Conservation (phyloP, 257 asterid species). For the Salvia rosmarinus region DNA sequence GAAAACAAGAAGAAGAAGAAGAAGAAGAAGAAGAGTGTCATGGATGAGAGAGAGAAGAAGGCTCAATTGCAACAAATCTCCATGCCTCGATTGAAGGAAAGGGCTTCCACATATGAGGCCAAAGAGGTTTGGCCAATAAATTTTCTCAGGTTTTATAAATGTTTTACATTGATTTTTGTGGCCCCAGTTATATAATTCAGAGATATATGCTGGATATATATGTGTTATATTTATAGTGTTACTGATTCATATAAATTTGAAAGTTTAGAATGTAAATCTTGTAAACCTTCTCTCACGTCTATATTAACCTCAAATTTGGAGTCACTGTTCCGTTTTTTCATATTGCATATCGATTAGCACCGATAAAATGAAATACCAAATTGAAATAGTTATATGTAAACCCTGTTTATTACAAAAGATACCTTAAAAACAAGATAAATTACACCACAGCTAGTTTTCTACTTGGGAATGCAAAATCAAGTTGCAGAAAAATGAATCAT, state of each 20-base stretch:
- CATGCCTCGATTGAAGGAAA: slow-evolving; percentile 75
- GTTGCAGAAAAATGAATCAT: slow-evolving; percentile 32
- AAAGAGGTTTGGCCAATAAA: slow-evolving; percentile 69
- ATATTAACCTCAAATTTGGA: too few relatives aligned
- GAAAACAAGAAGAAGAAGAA: slow-evolving; percentile 88
- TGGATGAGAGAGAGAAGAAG: slow-evolving; percentile 92
- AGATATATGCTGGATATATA: too few relatives aligned
- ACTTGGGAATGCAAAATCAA: background rate
- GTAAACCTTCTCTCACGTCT: too few relatives aligned
- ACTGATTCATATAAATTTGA: too few relatives aligned
- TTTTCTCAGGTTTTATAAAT: too few relatives aligned
- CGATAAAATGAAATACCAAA: background rate
- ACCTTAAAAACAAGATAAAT: slow-evolving; percentile 33
- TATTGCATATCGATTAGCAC: too few relatives aligned
- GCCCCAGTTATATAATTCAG: background rate
- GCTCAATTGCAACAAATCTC: slow-evolving; percentile 69
- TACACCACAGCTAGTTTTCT: slow-evolving; percentile 28
- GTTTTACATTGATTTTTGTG: background rate
- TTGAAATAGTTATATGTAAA: background rate
- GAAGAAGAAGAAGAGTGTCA: slow-evolving; percentile 82
- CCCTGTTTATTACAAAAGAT: slow-evolving; percentile 19
- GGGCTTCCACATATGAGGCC: slow-evolving; percentile 78
- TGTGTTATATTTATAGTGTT: too few relatives aligned
- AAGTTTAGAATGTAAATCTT: too few relatives aligned
- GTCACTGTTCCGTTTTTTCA: too few relatives aligned